phyloP scores from a whole-genome alignment of 805 yeast genomes.

The Candida ipomoeae region DNA sequence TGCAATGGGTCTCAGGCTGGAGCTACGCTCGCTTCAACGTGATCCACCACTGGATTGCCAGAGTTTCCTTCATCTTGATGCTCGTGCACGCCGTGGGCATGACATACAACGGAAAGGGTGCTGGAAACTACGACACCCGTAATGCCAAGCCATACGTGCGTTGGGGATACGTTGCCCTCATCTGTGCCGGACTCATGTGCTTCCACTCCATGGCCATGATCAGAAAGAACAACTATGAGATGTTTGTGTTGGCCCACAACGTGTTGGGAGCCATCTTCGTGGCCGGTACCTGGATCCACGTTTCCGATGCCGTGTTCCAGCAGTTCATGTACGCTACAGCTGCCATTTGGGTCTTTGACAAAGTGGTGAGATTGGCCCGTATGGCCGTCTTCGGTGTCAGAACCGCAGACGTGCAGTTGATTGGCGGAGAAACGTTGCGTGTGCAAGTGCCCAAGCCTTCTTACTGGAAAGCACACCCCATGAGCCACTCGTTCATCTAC shows the following conservation, averaged over 20 bases:
- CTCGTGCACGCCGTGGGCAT: conserved; percentile 47
- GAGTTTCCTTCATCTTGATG: conserved; percentile 45
- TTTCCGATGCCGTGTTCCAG: conserved; percentile 40
- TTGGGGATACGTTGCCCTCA: conserved; percentile 32
- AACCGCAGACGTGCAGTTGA: conserved; percentile 33
- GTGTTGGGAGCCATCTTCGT: conserved; percentile 43
- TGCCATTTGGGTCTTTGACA: conserved; percentile 41
- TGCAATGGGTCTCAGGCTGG: conserved; percentile 60
- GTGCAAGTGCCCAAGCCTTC: conserved; percentile 47
- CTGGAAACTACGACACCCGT: conserved; percentile 30
- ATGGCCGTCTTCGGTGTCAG: conserved; percentile 34
- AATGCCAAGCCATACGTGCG: conserved; percentile 26
- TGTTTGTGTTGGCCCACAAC: conserved; percentile 44
- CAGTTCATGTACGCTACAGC: conserved; percentile 36
- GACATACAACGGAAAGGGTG: conserved; percentile 30
- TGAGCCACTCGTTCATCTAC: conserved; percentile 54
- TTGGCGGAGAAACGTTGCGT: conserved; percentile 46
- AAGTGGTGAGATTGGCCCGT: conserved; percentile 32
- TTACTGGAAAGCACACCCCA: conserved; percentile 49
- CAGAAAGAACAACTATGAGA: conserved; percentile 55
- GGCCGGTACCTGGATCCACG: conserved; percentile 55
- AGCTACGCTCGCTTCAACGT: conserved; percentile 55
- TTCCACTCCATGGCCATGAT: conserved; percentile 48
- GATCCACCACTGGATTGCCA: conserved; percentile 65
- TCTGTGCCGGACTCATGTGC: conserved; percentile 38